These are phyloP conservation scores for Rutstroemia sp. DNA, from an alignment of 2,329 filamentous ascomycete genomes.

Conservation along the genomic window DNA sequence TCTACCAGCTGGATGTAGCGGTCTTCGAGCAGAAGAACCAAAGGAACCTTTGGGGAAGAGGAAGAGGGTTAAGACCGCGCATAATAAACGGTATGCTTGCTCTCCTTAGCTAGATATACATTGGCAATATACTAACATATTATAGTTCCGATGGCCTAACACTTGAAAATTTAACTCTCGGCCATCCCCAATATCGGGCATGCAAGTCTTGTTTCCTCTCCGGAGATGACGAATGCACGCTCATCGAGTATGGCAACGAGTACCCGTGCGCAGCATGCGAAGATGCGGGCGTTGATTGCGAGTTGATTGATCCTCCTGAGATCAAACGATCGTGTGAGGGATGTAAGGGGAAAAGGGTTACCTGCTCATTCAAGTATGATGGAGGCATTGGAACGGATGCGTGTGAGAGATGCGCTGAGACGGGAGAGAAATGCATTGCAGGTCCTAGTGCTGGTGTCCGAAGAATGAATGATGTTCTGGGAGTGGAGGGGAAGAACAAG, in stretches of 20 bases:
- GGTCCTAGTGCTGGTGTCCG: conserved; percentile 2
- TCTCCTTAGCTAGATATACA: neutral
- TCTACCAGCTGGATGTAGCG: neutral
- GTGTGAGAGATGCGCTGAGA: conserved; percentile 19
- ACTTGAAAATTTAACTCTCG: conserved; percentile 14
- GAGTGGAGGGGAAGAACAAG: neutral
- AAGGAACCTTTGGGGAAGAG: neutral
- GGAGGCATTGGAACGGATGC: conserved; percentile 13
- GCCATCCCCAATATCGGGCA: conserved; percentile 21
- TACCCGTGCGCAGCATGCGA: conserved; percentile 24
- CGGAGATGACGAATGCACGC: conserved; percentile 20
- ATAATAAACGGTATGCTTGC: neutral
- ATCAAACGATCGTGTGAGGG: conserved; percentile 18
- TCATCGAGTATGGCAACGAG: conserved; percentile 15
- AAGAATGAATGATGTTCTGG: neutral
- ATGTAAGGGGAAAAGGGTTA: conserved; percentile 16
- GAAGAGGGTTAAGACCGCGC: conserved; percentile 3
- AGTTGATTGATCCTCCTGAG: conserved; percentile 19
- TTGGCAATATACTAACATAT: neutral
- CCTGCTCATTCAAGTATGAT: conserved; percentile 18
- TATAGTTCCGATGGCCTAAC: conserved; percentile 19
- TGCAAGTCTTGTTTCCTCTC: conserved; percentile 23
- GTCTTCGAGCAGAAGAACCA: conserved; percentile 1
- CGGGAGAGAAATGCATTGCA: conserved; percentile 15
- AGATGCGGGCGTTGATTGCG: conserved; percentile 14